A percentile compares a stretch with the other conserved stretches of the same genome.
phyloP scores from a whole-genome alignment of 495 filamentous ascomycete species.

The Hypoxylon cercidicola region DNA sequence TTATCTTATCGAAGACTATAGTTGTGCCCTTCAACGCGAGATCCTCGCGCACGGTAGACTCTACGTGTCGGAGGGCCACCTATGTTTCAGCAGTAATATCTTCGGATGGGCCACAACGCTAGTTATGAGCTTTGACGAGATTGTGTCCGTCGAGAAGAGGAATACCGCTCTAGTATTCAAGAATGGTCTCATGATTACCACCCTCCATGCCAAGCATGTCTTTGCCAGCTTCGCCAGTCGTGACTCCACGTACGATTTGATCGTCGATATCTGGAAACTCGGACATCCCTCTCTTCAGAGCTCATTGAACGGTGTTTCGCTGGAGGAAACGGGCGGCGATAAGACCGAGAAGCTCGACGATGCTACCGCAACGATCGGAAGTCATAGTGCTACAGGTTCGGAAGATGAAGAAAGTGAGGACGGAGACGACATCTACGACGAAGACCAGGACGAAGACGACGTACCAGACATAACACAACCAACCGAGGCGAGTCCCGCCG shows the following conservation, averaged over 20 bases:
- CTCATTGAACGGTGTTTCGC: constrained; percentile 84
- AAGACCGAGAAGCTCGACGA: constrained; percentile 86
- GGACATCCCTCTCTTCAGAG: constrained; percentile 90
- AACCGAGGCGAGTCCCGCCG: constrained; percentile 68
- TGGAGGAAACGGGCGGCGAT: constrained; percentile 83
- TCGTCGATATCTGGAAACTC: constrained; percentile 98
- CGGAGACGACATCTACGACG: constrained; percentile 75
- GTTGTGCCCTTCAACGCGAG: constrained; percentile 93
- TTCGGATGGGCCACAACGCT: constrained; percentile 97
- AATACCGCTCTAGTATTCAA: constrained; percentile 95
- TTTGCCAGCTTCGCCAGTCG: constrained; percentile 95
- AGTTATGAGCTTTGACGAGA: constrained; percentile 97
- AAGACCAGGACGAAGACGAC: constrained; percentile 77
- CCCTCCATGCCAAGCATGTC: constrained; percentile 90
- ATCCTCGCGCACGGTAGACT: constrained; percentile 94
- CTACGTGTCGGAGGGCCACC: constrained; percentile 96
- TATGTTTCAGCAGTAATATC: constrained; percentile 99
- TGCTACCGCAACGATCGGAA: constrained; percentile 46
- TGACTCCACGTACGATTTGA: constrained; percentile 95
- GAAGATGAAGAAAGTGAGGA: constrained; percentile 73
- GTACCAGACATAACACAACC: constrained; percentile 68
- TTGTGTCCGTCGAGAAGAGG: constrained; percentile 96
- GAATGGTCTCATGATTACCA: constrained; percentile 97
- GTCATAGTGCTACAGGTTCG: constrained; percentile 61
- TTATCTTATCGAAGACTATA: constrained; percentile 98